Conservation (phyloP, 805 yeast genomes). For the Martiniozyma abietophila region DNA sequence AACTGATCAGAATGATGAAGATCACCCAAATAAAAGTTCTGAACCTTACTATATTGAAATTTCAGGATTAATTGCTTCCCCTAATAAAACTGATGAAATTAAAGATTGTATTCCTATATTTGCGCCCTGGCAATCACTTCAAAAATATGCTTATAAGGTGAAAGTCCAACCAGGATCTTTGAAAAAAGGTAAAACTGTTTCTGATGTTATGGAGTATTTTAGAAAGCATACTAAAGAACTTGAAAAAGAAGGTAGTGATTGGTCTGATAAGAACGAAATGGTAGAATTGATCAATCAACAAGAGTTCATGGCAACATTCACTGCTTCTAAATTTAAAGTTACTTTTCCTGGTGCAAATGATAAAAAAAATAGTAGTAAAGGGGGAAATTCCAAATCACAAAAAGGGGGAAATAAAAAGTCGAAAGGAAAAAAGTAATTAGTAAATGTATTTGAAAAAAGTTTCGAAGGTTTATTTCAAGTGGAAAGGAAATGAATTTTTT, state of each 20-base stretch:
- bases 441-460: not conserved
- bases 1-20: constrained; percentile 22
- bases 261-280: constrained; percentile 60
- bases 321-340: constrained; percentile 64
- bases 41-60: constrained; percentile 22
- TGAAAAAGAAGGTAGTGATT: constrained; percentile 36
- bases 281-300: constrained; percentile 49
- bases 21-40: no score
- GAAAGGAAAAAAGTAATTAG: constrained; percentile 19
- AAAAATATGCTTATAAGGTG: constrained; percentile 68
- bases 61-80: constrained; percentile 32
- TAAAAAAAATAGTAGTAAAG: constrained; percentile 8
- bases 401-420: constrained; percentile 15
- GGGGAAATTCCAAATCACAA: constrained; percentile 11
- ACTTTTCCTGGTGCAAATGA: constrained; percentile 41
- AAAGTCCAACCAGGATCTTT: constrained; percentile 72
- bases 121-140: constrained; percentile 85
- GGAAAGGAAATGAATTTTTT: no score
- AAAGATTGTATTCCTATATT: constrained; percentile 71
- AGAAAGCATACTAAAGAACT: constrained; percentile 25
- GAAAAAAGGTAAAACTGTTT: constrained; percentile 81
- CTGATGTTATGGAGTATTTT: constrained; percentile 57
- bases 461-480: not conserved
- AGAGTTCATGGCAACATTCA: constrained; percentile 58
- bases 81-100: constrained; percentile 41